Base-by-base conservation (phyloP, 2,329 filamentous ascomycete species). In the Beauveria sp. region DNA sequence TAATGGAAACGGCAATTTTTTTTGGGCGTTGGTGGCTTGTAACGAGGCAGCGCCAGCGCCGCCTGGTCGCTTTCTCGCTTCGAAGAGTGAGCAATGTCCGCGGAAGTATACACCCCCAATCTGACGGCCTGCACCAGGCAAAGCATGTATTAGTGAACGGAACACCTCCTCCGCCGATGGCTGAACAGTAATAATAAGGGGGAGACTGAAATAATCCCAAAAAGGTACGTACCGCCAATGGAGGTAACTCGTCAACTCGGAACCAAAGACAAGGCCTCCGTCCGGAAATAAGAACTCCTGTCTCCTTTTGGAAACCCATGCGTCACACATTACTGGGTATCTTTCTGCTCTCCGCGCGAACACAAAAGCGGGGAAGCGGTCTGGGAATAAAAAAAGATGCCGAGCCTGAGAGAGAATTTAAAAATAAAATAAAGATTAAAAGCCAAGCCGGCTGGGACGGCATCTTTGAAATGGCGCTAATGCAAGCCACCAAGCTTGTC, bases 381-480 rank as follows among this genome's bases (percentile, higher is more conserved):
- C 24, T 38, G 55, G 53, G 38, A 43, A 20, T 31, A n/a, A 52
- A 52, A 38, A 52, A 24, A 40, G 22, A 38, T 50, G 5, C 26
- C 16, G 48, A 51, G 22, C 8, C 18, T 8, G n/a, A 16, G 1
- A 22, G 7, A 16, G 24, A 28, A 43, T n/a, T 45, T 43, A 52
- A 20, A 38, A 57, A 42, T 20, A 20, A 46, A 26, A 42, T n/a
- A 40, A 31, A 24, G n/a, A 40, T 31, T 6, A 22, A 28, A 49
- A 26, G 71, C 72, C 72, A 75, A 75, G 73, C 72, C 73, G 73
- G 73, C 67, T 74, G 66, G 66, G 65, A 74, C 73, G 73, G 73
- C 73, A 75, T 73, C 71, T 73, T 38, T 64, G 62, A 64, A 68
- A 67, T 68, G 65, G 68, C 68, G 71, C 69, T 67, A 67, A 61